A percentile compares a stretch with the other conserved stretches of the same genome.
phyloP scores from a whole-genome alignment of 306 rosid genomes.

The Trifolium subterraneum region DNA sequence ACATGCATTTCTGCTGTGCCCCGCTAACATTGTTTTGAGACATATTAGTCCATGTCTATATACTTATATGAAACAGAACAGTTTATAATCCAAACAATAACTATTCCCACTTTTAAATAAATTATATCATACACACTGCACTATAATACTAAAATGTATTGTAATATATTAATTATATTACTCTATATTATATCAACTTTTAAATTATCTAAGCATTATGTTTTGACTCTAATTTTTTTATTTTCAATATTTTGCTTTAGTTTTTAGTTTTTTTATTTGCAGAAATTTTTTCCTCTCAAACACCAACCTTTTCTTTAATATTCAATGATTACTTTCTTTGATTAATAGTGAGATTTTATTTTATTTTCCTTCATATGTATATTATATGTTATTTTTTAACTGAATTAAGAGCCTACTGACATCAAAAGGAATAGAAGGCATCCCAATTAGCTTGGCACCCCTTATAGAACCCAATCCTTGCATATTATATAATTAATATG shows the following conservation, averaged over 20 bases:
- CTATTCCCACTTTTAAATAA: background rate
- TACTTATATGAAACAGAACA: background rate
- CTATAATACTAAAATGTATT: too few species aligned
- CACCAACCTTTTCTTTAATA: background rate
- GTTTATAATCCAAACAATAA: background rate
- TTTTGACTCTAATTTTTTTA: background rate
- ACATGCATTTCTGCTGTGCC: conserved; percentile 11
- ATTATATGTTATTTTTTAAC: too few species aligned
- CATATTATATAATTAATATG: background rate
- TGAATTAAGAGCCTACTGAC: too few species aligned
- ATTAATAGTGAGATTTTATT: conserved; percentile 1
- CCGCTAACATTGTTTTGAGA: background rate
- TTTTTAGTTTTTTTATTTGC: background rate
- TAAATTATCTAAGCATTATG: background rate
- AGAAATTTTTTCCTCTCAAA: background rate
- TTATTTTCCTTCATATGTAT: background rate
- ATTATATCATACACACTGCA: too few species aligned
- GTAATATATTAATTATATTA: background rate
- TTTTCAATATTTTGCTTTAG: background rate
- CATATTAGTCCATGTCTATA: background rate
- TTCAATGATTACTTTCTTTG: conserved; percentile 1
- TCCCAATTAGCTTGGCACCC: too few species aligned
- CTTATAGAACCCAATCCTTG: too few species aligned
- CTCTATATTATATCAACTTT: background rate
- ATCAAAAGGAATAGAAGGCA: too few species aligned